These are phyloP conservation scores for Rosa persica DNA, from an alignment of 306 rosid genomes.

Conservation along the genomic window DNA sequence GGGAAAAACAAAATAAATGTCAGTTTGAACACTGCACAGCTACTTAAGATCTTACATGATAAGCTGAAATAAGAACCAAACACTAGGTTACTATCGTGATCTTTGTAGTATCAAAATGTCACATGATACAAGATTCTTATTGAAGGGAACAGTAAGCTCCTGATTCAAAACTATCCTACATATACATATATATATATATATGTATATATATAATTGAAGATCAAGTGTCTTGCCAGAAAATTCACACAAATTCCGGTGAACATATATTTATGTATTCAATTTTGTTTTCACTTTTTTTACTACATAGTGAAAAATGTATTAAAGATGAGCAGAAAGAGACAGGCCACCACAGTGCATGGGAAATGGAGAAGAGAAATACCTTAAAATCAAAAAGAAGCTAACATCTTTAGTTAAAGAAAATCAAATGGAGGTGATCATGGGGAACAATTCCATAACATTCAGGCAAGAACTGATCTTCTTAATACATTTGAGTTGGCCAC, in stretches of 20 bases:
- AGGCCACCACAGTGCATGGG: background rate
- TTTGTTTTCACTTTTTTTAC: background rate
- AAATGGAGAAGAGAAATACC: background rate
- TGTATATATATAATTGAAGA: background rate
- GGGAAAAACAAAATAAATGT: slow-evolving; percentile 32
- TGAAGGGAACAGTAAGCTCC: background rate
- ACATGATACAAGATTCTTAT: background rate
- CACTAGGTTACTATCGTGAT: too few relatives aligned
- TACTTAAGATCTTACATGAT: background rate
- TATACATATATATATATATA: background rate
- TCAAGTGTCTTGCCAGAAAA: background rate
- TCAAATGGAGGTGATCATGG: background rate
- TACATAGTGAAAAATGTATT: background rate
- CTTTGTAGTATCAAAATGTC: background rate
- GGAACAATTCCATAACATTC: background rate
- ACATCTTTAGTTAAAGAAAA: background rate
- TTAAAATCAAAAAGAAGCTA: background rate
- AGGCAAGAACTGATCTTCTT: background rate
- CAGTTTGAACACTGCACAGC: slow-evolving; percentile 17
- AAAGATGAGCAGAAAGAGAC: background rate
- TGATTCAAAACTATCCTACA: background rate
- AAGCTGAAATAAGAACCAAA: slow-evolving; percentile 1
- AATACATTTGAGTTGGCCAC: background rate
- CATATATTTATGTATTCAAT: background rate
- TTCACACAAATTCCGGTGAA: background rate